Evolutionary conservation across 2,329 filamentous ascomycete genomes (phyloP).

Genomic region (Cordyceps fumosorosea): DNA sequence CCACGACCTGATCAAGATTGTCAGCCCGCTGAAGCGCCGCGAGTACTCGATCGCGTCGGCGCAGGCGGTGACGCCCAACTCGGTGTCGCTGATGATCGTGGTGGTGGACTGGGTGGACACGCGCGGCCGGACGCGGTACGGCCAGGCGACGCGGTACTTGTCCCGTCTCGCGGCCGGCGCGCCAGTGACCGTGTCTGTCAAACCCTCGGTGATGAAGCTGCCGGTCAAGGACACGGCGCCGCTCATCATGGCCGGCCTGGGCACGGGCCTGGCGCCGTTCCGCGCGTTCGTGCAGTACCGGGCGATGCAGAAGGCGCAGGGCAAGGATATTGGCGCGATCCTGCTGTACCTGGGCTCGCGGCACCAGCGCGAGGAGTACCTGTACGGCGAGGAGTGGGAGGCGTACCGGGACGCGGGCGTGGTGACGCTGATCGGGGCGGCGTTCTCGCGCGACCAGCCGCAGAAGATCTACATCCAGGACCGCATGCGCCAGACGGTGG

Average conservation of each 20-base stretch:
- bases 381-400: conserved; percentile 99
- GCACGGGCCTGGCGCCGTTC: conserved; percentile 97
- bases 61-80: conserved; percentile 84
- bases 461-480: conserved; percentile 99
- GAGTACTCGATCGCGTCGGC: conserved; percentile 99
- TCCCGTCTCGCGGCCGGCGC: conserved; percentile 67
- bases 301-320: conserved; percentile 95
- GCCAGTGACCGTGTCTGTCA: conserved; percentile 84
- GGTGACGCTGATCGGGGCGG: conserved; percentile 85
- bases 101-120: conserved; percentile 94
- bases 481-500: conserved; percentile 83
- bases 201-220: conserved; percentile 99
- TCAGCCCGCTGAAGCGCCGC: conserved; percentile 86
- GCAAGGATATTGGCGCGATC: conserved; percentile 88
- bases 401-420: conserved; percentile 93
- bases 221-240: conserved; percentile 79
- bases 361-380: conserved; percentile 96
- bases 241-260: conserved; percentile 98
- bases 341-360: conserved; percentile 95
- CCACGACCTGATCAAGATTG: conserved; percentile 81
- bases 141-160: conserved; percentile 89
- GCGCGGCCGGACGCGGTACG: conserved; percentile 79
- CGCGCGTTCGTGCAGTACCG: conserved; percentile 97
- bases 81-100: conserved; percentile 93
- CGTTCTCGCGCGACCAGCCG: conserved; percentile 93